These are phyloP conservation scores for Colletotrichum tropicale DNA, from an alignment of 2,329 filamentous ascomycete genomes.

Conservation along the genomic window DNA sequence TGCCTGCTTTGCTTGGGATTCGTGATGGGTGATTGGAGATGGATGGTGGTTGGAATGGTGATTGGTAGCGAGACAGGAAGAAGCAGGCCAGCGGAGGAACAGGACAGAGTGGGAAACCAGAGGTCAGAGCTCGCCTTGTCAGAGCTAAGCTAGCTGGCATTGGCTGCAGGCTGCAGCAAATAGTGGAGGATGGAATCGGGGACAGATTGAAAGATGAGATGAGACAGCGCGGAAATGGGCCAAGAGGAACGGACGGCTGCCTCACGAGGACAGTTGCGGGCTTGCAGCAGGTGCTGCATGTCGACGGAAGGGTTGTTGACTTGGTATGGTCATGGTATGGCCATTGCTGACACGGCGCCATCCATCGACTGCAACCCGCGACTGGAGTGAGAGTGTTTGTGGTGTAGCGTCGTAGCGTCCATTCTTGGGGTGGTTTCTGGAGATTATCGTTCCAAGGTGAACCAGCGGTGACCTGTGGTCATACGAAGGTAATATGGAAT, in stretches of 20 bases:
- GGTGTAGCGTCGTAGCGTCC: not conserved
- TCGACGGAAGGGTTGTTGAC: not conserved
- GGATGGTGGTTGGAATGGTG: not conserved
- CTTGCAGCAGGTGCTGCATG: not conserved
- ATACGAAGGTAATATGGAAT: not conserved
- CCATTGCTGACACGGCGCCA: not conserved
- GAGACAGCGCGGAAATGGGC: conserved; percentile 9
- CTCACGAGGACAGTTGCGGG: conserved; percentile 7
- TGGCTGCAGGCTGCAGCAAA: not conserved
- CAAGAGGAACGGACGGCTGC: conserved; percentile 4
- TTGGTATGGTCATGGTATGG: not conserved
- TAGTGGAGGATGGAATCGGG: not conserved
- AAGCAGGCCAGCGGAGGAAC: not conserved
- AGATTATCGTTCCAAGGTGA: conserved; percentile 1
- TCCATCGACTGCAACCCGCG: not conserved
- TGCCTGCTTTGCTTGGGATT: not conserved
- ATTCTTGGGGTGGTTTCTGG: not conserved
- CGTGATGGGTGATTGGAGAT: not conserved
- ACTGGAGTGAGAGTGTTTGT: not conserved
- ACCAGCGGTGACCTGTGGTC: conserved; percentile 18
- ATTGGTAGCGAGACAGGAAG: not conserved
- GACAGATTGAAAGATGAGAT: conserved; percentile 3
- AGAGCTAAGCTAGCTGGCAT: not conserved
- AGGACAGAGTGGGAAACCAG: not conserved
- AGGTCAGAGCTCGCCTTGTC: not conserved